phyloP scores from a whole-genome alignment of 2,329 filamentous ascomycete species.

The Hypomyces perniciosus region DNA sequence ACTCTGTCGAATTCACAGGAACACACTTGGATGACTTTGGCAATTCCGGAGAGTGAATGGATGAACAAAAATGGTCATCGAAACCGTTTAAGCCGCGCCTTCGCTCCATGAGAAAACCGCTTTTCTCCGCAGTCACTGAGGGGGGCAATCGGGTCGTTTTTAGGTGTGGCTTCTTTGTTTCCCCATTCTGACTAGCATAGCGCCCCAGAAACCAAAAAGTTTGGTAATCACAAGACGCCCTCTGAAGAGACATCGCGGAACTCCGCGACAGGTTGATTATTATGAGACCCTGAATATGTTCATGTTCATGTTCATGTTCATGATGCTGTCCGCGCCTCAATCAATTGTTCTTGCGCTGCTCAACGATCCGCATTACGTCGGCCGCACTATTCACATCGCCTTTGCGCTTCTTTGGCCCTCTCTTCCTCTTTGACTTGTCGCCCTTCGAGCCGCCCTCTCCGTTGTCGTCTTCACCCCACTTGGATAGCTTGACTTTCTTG shows the following conservation, averaged over 20 bases:
- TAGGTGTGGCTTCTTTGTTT: too few relatives aligned
- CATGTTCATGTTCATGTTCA: neutral
- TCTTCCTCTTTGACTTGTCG: conserved; percentile 56
- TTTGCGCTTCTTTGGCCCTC: conserved; percentile 68
- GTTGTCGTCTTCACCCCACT: conserved; percentile 54
- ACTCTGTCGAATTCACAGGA: too few relatives aligned
- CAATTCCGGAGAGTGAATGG: neutral
- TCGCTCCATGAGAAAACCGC: too few relatives aligned
- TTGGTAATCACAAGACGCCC: too few relatives aligned
- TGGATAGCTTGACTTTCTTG: conserved; percentile 59
- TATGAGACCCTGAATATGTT: too few relatives aligned
- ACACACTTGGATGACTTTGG: too few relatives aligned
- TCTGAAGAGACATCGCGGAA: neutral
- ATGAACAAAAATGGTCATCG: too few relatives aligned
- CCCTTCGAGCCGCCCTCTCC: conserved; percentile 37
- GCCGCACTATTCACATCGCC: conserved; percentile 71
- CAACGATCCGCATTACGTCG: conserved; percentile 75
- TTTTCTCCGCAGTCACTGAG: too few relatives aligned
- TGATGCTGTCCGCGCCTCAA: neutral
- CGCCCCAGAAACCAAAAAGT: too few relatives aligned
- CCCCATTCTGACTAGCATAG: too few relatives aligned
- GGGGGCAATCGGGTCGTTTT: too few relatives aligned
- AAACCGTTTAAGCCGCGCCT: too few relatives aligned
- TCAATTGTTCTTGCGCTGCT: conserved; percentile 42
- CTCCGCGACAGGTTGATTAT: neutral